phyloP scores from a whole-genome alignment of 352 stramenopile genomes.

The Phytophthora rubi region DNA sequence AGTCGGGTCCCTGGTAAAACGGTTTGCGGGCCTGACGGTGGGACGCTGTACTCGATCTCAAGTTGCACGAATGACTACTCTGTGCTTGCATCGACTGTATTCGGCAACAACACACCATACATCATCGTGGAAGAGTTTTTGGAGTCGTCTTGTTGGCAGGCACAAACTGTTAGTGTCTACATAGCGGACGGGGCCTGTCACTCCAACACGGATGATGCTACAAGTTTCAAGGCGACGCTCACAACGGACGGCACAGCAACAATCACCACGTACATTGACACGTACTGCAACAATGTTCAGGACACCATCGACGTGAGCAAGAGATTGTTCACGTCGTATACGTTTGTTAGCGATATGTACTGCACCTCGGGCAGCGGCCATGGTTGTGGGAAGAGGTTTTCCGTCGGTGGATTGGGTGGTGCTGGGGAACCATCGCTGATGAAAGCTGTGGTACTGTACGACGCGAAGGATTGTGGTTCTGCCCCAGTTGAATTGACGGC shows the following conservation, averaged over 20 bases:
- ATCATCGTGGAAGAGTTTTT: not conserved
- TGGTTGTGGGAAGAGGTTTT: not conserved
- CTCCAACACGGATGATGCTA: constrained; percentile 2
- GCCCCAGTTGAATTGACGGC: not conserved
- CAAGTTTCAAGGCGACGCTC: constrained; percentile 9
- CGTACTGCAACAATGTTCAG: constrained; percentile 5
- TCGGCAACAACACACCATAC: constrained; percentile 7
- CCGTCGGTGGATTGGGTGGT: not conserved
- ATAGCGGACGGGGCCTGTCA: constrained; percentile 4
- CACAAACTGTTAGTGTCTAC: not conserved
- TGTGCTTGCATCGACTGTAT: not conserved
- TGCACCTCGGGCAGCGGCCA: not conserved
- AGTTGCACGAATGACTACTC: constrained; percentile 15
- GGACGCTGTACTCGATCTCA: constrained; percentile 1
- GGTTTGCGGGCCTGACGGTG: not conserved
- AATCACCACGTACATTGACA: constrained; percentile 1
- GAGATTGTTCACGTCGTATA: not conserved
- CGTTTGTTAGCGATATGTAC: not conserved
- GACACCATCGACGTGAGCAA: not conserved
- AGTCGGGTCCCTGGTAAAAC: not conserved
- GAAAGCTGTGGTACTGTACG: not conserved
- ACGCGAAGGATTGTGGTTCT: not conserved
- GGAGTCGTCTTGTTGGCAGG: not conserved
- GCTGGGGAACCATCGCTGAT: not conserved
- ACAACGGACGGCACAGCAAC: not conserved